phyloP scores from a whole-genome alignment of 495 filamentous ascomycete genomes.

The Penicillium parvum region DNA sequence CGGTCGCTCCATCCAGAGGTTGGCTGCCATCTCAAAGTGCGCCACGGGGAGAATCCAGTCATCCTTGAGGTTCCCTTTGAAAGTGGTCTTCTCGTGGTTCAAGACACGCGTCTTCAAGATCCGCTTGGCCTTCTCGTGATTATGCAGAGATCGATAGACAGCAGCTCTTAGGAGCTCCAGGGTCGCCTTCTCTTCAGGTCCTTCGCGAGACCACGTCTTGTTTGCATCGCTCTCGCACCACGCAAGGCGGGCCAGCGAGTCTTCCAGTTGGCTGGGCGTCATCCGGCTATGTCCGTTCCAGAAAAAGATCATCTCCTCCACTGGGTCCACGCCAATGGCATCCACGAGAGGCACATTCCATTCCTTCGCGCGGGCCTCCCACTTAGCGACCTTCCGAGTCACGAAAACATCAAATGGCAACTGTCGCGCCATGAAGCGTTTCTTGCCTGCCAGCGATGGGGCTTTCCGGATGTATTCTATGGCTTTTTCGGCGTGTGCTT shows the following conservation, averaged over 20 bases:
- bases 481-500: conserved; percentile 57
- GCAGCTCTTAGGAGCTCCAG: conserved; percentile 63
- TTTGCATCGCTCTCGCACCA: conserved; percentile 62
- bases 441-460: conserved; percentile 73
- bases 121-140: conserved; percentile 58
- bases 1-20: conserved; percentile 65
- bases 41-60: conserved; percentile 78
- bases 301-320: conserved; percentile 94
- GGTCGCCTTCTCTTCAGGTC: conserved; percentile 70
- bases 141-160: conserved; percentile 57
- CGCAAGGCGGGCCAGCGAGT: conserved; percentile 55
- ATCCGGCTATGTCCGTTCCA: conserved; percentile 85
- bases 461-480: conserved; percentile 66
- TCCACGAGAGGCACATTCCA: conserved; percentile 70
- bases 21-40: conserved; percentile 84
- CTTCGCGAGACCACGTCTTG: conserved; percentile 52
- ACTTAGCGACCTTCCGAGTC: conserved; percentile 78
- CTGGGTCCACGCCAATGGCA: conserved; percentile 75
- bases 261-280: conserved; percentile 57
- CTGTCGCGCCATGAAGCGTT: conserved; percentile 82
- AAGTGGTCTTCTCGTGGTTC: conserved; percentile 57
- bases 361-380: conserved; percentile 73
- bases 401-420: conserved; percentile 91
- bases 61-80: conserved; percentile 72
- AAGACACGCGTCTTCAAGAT: conserved; percentile 59